A percentile compares a stretch with the other conserved stretches of the same genome.
These are phyloP conservation scores for Paramecium sonneborni DNA, from an alignment of 73 alveolate genomes.

Conservation along the genomic window DNA sequence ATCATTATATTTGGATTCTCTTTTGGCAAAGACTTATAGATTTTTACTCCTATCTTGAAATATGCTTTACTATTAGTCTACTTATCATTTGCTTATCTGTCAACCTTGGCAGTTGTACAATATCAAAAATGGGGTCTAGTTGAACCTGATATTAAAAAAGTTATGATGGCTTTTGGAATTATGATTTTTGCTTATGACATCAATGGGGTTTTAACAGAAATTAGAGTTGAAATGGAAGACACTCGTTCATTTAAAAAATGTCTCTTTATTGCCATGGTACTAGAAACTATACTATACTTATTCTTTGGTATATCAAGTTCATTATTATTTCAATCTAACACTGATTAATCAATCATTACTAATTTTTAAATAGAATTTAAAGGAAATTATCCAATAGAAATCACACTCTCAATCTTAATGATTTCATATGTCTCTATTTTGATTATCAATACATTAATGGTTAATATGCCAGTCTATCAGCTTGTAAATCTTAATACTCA, in stretches of 20 bases:
- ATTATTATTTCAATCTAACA: neutral
- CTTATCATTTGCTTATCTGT: neutral
- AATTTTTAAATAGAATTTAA: neutral
- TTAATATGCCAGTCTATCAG: neutral
- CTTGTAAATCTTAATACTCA: neutral
- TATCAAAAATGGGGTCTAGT: neutral
- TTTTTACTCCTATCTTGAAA: neutral
- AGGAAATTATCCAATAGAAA: neutral
- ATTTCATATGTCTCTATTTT: neutral
- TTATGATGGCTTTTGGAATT: slow-evolving; percentile 45
- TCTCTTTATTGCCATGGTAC: neutral
- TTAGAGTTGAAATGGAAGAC: slow-evolving; percentile 12
- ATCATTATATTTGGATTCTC: neutral
- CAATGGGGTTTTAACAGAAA: slow-evolving; percentile 23
- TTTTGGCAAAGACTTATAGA: neutral
- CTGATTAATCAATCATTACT: neutral
- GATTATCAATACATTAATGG: neutral
- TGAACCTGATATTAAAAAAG: neutral
- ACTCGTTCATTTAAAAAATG: neutral
- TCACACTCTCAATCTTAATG: neutral
- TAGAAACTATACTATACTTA: slow-evolving; percentile 1
- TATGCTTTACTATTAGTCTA: neutral
- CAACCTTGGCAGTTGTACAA: neutral
- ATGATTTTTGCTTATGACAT: slow-evolving; percentile 12
- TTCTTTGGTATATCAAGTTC: slow-evolving; percentile 26